These are phyloP conservation scores for Mucor racemosus DNA, from an alignment of 371 early-diverging fungal species.

Conservation along the genomic window DNA sequence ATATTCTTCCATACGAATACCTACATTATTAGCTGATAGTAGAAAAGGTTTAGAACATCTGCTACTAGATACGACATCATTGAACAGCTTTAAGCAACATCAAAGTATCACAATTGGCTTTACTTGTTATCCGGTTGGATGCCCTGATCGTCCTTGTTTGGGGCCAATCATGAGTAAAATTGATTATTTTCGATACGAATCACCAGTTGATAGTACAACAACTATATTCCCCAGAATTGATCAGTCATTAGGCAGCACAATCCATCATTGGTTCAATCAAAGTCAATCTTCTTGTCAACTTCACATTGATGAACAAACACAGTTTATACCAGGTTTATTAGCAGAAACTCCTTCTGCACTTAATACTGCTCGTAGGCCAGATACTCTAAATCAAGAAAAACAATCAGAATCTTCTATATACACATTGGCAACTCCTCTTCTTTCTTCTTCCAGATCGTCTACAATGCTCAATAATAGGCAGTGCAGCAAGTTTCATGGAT, in stretches of 20 bases:
- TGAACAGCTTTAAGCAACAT: slow-evolving; percentile 60
- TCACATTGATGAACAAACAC: slow-evolving; percentile 20
- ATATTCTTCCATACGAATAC: slow-evolving; percentile 38
- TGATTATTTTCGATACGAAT: slow-evolving; percentile 53
- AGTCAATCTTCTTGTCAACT: slow-evolving; percentile 15
- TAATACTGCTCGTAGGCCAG: neutral
- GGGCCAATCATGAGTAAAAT: slow-evolving; percentile 58
- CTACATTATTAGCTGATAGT: slow-evolving; percentile 43
- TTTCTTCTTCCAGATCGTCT: neutral
- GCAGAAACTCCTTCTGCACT: neutral
- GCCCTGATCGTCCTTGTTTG: slow-evolving; percentile 59
- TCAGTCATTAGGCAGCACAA: slow-evolving; percentile 54
- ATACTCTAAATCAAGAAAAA: neutral
- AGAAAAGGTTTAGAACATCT: slow-evolving; percentile 62
- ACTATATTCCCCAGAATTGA: slow-evolving; percentile 45
- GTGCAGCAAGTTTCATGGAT: slow-evolving; percentile 34
- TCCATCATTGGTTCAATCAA: slow-evolving; percentile 44
- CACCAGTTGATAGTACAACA: slow-evolving; percentile 2
- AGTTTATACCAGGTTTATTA: slow-evolving; percentile 15
- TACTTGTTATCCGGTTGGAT: slow-evolving; percentile 56
- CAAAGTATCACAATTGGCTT: slow-evolving; percentile 62
- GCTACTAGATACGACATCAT: slow-evolving; percentile 59
- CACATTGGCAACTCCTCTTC: neutral
- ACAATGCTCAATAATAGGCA: neutral
- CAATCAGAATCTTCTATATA: slow-evolving; percentile 10